Percentiles rank a stretch among this genome's conserved stretches.
phyloP scores from a whole-genome alignment of 2,329 filamentous ascomycete species.

The Diaporthe batatas region DNA sequence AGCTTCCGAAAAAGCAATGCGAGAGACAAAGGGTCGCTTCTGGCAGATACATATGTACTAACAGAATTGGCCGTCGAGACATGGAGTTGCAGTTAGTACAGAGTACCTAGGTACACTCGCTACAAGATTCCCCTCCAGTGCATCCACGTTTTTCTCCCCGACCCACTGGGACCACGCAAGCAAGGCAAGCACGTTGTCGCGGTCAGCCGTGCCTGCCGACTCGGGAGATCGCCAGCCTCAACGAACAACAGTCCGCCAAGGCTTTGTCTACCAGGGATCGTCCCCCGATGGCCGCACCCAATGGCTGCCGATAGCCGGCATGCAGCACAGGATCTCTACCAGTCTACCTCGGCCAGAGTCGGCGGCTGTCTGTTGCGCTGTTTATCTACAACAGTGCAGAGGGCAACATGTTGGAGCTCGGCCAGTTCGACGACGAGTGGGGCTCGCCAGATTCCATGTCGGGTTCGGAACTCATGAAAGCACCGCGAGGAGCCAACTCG shows the following conservation, averaged over 20 bases:
- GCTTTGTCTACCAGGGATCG: not conserved
- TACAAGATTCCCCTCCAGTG: not conserved
- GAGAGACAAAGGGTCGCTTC: too few relatives aligned
- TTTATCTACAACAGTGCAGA: not conserved
- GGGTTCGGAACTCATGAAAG: not conserved
- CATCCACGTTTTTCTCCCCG: not conserved
- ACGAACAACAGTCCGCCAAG: not conserved
- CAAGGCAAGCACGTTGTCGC: constrained; percentile 12
- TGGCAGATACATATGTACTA: not conserved
- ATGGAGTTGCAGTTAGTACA: not conserved
- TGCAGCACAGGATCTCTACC: not conserved
- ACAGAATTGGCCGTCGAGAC: not conserved
- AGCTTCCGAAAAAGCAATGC: not conserved
- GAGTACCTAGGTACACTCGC: not conserved
- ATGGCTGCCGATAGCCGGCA: constrained; percentile 1
- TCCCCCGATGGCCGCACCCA: constrained; percentile 3
- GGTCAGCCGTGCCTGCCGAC: not conserved
- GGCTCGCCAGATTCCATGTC: too few relatives aligned
- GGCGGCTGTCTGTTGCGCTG: not conserved
- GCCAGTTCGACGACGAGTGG: not conserved
- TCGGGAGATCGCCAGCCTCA: not conserved
- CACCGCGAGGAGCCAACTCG: not conserved
- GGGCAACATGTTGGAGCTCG: not conserved
- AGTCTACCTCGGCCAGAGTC: not conserved
- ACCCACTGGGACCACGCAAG: constrained; percentile 6